A percentile compares a stretch with the other conserved stretches of the same genome.
phyloP scores from a whole-genome alignment of 1,139 yeast genomes.

The Yamadazyma mexicana region DNA sequence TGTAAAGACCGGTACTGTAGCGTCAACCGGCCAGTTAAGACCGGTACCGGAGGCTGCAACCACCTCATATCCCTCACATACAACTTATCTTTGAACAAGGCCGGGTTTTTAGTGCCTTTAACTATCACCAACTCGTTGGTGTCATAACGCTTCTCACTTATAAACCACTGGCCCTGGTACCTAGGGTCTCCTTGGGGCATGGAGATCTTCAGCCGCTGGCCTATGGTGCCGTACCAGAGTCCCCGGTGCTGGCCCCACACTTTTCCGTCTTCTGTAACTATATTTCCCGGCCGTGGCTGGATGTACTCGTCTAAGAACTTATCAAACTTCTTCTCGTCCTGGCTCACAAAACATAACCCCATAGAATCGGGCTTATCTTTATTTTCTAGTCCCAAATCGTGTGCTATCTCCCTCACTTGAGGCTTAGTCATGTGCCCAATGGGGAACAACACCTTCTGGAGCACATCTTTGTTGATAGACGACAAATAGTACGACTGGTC shows the following conservation, averaged over 20 bases:
- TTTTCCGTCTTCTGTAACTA: slow-evolving; percentile 69
- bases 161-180: slow-evolving; percentile 83
- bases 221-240: slow-evolving; percentile 91
- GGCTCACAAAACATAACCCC: slow-evolving; percentile 90
- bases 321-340: slow-evolving; percentile 68
- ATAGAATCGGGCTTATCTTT: slow-evolving; percentile 88
- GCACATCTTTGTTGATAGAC: slow-evolving; percentile 50
- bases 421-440: slow-evolving; percentile 77
- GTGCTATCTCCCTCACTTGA: slow-evolving; percentile 68
- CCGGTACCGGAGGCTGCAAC: slow-evolving; percentile 15
- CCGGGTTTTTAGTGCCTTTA: slow-evolving; percentile 62
- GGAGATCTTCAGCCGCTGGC: slow-evolving; percentile 64
- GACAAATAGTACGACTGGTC: slow-evolving; percentile 93
- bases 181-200: slow-evolving; percentile 58
- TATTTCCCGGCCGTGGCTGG: slow-evolving; percentile 70
- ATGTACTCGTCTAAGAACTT: slow-evolving; percentile 77
- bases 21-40: slow-evolving; percentile 25
- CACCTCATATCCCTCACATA: slow-evolving; percentile 47
- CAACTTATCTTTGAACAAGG: slow-evolving; percentile 50
- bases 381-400: slow-evolving; percentile 51
- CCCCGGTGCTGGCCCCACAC: slow-evolving; percentile 85
- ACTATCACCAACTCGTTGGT: slow-evolving; percentile 79
- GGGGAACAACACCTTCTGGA: slow-evolving; percentile 67
- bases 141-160: slow-evolving; percentile 62
- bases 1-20: slow-evolving; percentile 76